Conservation (phyloP, 306 rosid genomes). For the Pueraria montana region DNA sequence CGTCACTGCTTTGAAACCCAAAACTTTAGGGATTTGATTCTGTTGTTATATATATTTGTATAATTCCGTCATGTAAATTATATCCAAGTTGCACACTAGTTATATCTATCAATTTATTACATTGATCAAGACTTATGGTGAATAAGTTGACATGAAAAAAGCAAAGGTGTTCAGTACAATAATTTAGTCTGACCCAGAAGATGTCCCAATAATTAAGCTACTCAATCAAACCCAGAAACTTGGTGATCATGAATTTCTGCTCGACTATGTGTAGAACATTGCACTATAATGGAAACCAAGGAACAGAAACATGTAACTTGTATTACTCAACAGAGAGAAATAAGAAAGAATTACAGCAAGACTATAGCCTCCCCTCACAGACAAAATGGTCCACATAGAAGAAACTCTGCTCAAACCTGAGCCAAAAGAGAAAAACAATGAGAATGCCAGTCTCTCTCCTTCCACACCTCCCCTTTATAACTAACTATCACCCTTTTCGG, state of each 20-base stretch:
- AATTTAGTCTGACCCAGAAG: background rate
- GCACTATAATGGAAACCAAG: background rate
- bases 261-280: background rate
- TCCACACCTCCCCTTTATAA: no score
- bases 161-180: background rate
- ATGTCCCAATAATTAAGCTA: no score
- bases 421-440: no score
- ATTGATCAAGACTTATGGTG: no score
- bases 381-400: background rate
- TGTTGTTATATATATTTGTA: background rate
- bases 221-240: slow-evolving; percentile 6
- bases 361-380: background rate
- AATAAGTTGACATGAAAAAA: background rate
- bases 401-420: no score
- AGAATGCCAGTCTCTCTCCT: no score
- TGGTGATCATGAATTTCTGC: background rate
- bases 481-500: no score
- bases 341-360: background rate
- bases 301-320: background rate
- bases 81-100: no score
- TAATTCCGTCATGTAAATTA: background rate
- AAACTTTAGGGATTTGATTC: background rate
- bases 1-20: background rate
- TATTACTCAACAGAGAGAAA: background rate
- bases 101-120: no score